A percentile compares a stretch with the other conserved stretches of the same genome.
phyloP scores from a whole-genome alignment of 73 alveolate species.

The Paramecium tetraurelia region DNA sequence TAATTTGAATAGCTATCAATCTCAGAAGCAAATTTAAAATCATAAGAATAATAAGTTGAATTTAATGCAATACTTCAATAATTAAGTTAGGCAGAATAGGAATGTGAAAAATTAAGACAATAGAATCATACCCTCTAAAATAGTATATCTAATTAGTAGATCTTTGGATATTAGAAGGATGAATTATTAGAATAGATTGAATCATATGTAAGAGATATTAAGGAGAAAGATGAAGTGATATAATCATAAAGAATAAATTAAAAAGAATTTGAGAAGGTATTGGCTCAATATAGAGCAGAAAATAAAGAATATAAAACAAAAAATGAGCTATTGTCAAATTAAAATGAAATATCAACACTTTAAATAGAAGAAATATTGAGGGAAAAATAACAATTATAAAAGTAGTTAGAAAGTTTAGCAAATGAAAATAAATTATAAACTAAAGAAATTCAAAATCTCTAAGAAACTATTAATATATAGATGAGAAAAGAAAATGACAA shows the following conservation, averaged over 20 bases:
- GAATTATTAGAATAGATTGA: background rate
- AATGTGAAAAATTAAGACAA: background rate
- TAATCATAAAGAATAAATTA: background rate
- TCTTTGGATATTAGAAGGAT: background rate
- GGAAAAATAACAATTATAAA: background rate
- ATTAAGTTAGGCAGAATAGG: background rate
- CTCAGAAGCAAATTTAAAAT: background rate
- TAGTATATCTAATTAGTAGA: background rate
- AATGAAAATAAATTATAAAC: background rate
- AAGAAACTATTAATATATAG: background rate
- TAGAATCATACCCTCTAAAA: background rate
- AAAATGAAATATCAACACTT: background rate
- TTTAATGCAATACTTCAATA: background rate
- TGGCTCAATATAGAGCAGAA: background rate
- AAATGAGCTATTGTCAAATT: background rate
- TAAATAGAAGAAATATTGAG: background rate
- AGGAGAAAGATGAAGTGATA: background rate
- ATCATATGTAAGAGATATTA: background rate
- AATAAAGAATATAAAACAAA: background rate
- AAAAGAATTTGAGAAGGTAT: background rate
- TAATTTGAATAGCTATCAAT: background rate
- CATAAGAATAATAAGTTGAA: background rate
- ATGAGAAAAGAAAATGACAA: background rate
- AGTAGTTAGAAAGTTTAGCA: background rate
- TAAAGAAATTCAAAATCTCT: background rate